These are phyloP conservation scores for Sedum album DNA, from an alignment of 164 flowering plant genomes.

Conservation along the genomic window DNA sequence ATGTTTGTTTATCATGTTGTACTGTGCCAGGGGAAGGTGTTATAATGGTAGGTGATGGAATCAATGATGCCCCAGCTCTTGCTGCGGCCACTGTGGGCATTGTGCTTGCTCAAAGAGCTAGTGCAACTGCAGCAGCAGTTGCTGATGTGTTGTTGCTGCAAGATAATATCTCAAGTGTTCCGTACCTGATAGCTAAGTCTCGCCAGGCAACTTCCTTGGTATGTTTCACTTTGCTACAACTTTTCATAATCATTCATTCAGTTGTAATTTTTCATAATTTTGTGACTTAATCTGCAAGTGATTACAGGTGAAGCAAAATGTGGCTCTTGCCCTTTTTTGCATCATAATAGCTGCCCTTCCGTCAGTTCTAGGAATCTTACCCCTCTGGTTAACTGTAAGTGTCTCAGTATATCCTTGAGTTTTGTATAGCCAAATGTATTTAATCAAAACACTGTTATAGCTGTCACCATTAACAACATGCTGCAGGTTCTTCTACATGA, in stretches of 20 bases:
- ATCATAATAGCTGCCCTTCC: conserved; percentile 86
- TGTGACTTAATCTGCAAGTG: conserved; percentile 3
- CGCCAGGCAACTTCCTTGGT: conserved; percentile 95
- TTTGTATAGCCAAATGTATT: not conserved
- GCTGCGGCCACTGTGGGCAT: conserved; percentile 97
- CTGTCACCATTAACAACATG: not conserved
- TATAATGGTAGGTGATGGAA: conserved; percentile 98
- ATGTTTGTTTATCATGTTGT: not conserved
- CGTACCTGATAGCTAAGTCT: conserved; percentile 86
- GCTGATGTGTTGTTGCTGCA: conserved; percentile 90
- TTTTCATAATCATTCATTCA: not conserved
- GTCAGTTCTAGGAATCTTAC: conserved; percentile 89
- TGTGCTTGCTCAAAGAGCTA: conserved; percentile 96
- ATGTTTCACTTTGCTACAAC: conserved; percentile 11
- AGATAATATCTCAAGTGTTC: conserved; percentile 84
- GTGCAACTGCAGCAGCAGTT: conserved; percentile 96
- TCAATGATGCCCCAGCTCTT: conserved; percentile 98
- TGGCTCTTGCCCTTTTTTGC: conserved; percentile 76
- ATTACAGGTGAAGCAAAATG: conserved; percentile 87
- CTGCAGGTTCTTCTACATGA: conserved; percentile 95
- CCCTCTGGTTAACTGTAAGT: conserved; percentile 93
- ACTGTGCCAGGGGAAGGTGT: conserved; percentile 66
- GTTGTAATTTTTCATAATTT: not conserved
- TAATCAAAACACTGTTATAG: not conserved
- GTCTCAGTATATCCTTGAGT: not conserved